These are phyloP conservation scores for Pleurotus platypus DNA, from an alignment of 768 basidiomycete species.

Conservation along the genomic window DNA sequence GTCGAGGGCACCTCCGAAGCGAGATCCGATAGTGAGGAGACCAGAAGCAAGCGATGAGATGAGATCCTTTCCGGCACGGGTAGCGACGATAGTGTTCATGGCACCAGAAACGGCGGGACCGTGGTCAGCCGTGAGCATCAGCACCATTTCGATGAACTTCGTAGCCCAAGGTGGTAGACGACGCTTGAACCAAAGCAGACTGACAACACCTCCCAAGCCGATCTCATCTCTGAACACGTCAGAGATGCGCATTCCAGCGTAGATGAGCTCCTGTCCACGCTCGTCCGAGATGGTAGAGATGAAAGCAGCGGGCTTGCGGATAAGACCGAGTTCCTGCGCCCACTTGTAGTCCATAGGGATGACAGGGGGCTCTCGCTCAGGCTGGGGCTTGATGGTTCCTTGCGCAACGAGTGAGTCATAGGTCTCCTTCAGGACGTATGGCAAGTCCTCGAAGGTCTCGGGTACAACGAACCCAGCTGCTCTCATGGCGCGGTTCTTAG, in stretches of 20 bases:
- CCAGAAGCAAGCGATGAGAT: conserved; percentile 96
- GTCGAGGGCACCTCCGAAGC: conserved; percentile 98
- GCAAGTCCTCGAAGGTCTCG: conserved; percentile 96
- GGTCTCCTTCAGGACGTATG: conserved; percentile 76
- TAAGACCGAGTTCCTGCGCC: conserved; percentile 97
- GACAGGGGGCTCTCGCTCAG: conserved; percentile 86
- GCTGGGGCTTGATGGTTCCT: conserved; percentile 65
- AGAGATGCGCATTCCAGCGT: conserved; percentile 98
- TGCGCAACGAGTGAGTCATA: conserved; percentile 76
- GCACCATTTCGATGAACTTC: conserved; percentile 99
- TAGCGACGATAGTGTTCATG: conserved; percentile 99
- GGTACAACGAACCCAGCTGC: conserved; percentile 96
- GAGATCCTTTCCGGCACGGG: conserved; percentile 98
- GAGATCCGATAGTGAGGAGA: conserved; percentile 95
- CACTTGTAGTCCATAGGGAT: conserved; percentile 99
- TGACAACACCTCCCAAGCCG: conserved; percentile 95
- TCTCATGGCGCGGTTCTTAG: conserved; percentile 95
- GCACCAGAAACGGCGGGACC: conserved; percentile 97
- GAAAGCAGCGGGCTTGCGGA: conserved; percentile 98
- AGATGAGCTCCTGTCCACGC: conserved; percentile 96
- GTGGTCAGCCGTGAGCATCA: conserved; percentile 99
- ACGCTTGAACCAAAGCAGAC: conserved; percentile 97
- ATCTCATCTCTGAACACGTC: conserved; percentile 98
- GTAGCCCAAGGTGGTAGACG: conserved; percentile 88
- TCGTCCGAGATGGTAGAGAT: conserved; percentile 99